Evolutionary conservation across 2,329 filamentous ascomycete species (phyloP).

Genomic region (Pestalotiopsis fici): DNA sequence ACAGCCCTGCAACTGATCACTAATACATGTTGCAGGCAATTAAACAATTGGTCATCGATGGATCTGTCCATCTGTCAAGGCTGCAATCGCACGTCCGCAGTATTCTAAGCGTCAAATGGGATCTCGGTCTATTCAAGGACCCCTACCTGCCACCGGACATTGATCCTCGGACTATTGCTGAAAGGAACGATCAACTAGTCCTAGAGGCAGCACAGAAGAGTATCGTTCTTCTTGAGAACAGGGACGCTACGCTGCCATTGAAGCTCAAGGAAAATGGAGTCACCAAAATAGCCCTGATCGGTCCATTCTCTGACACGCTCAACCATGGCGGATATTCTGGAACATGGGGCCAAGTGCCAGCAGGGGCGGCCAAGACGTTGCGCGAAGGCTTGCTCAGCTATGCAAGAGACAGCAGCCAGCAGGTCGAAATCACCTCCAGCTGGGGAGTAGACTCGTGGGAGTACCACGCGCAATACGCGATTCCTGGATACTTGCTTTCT

Average conservation of each 20-base stretch:
- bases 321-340: conserved; percentile 47
- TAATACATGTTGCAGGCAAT: not conserved
- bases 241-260: conserved; percentile 38
- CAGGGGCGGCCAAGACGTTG: conserved; percentile 37
- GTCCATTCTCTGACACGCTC: conserved; percentile 39
- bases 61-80: conserved; percentile 23
- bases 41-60: conserved; percentile 23
- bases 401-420: conserved; percentile 16
- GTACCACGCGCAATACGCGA: conserved; percentile 43
- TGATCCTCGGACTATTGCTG: conserved; percentile 35
- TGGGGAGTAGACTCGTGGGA: conserved; percentile 46
- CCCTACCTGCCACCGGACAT: conserved; percentile 35
- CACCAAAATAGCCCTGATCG: conserved; percentile 38
- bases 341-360: conserved; percentile 39
- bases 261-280: conserved; percentile 26
- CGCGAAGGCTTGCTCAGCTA: conserved; percentile 35
- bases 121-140: conserved; percentile 40
- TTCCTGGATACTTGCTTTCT: conserved; percentile 41
- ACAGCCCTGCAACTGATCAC: not conserved
- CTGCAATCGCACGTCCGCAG: conserved; percentile 36
- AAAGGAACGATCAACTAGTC: conserved; percentile 33
- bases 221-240: conserved; percentile 43
- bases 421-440: conserved; percentile 35
- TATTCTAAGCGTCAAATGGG: conserved; percentile 42
- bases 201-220: conserved; percentile 43